Evolutionary conservation across 169 alveolate species (phyloP).

Genomic region (Perkinsus marinus): DNA sequence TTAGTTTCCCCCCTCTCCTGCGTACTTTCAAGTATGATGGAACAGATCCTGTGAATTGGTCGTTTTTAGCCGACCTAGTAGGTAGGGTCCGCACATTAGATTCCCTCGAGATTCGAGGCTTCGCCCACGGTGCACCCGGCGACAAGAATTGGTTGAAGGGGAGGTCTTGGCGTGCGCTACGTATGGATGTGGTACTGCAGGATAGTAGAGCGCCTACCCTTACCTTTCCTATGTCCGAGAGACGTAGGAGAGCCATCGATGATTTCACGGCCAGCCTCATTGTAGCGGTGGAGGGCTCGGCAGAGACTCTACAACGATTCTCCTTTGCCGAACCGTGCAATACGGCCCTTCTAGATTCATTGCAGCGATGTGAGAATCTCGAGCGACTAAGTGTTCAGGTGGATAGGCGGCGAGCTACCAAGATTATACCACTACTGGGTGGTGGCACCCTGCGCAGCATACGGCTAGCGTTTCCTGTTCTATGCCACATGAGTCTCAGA

Average conservation of each 20-base stretch:
- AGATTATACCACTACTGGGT: not conserved
- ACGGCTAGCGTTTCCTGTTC: not conserved
- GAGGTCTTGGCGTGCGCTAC: too few species aligned
- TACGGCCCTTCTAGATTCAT: not conserved
- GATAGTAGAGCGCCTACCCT: not conserved
- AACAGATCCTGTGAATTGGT: not conserved
- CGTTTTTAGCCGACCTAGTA: not conserved
- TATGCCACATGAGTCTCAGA: not conserved
- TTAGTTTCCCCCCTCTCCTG: not conserved
- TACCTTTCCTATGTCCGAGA: not conserved
- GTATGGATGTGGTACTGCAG: not conserved
- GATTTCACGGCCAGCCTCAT: not conserved
- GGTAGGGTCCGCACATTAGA: not conserved
- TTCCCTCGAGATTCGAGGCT: not conserved
- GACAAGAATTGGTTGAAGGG: not conserved
- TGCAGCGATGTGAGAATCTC: not conserved
- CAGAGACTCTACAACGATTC: not conserved
- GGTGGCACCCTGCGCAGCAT: not conserved
- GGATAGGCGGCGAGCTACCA: not conserved
- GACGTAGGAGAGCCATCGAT: too few species aligned
- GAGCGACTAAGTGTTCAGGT: not conserved
- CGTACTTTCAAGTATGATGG: not conserved
- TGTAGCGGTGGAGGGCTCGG: not conserved
- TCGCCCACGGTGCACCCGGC: not conserved
- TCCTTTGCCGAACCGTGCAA: not conserved